A percentile compares a stretch with the other conserved stretches of the same genome.
phyloP scores from a whole-genome alignment of 805 yeast genomes.

The Cyberlindnera nakhonratchasimensis region DNA sequence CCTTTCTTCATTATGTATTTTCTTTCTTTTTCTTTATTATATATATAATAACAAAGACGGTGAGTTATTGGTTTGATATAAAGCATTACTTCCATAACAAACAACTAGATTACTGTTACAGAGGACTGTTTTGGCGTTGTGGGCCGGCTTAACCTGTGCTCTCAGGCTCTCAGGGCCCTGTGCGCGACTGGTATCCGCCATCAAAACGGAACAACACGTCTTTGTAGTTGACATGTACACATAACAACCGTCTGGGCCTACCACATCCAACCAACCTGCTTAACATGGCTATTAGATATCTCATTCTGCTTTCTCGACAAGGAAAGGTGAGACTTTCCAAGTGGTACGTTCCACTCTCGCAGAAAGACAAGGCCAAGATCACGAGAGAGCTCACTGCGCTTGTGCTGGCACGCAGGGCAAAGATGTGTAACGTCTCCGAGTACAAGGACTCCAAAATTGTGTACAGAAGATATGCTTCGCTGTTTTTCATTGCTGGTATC shows the following conservation, averaged over 20 bases:
- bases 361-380: slow-evolving; percentile 80
- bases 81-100: too few relatives aligned
- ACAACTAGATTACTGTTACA: too few relatives aligned
- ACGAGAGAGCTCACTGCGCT: slow-evolving; percentile 83
- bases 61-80: too few relatives aligned
- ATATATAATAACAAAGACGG: too few relatives aligned
- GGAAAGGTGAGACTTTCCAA: slow-evolving; percentile 91
- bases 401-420: slow-evolving; percentile 79
- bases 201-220: background rate
- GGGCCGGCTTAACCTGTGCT: too few relatives aligned
- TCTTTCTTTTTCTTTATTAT: background rate
- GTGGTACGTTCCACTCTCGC: slow-evolving; percentile 86
- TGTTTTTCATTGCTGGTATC: slow-evolving; percentile 85
- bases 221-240: background rate
- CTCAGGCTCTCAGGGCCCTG: too few relatives aligned
- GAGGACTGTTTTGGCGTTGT: too few relatives aligned
- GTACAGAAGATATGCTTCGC: slow-evolving; percentile 88
- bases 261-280: background rate
- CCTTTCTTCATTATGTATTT: background rate
- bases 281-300: slow-evolving; percentile 70
- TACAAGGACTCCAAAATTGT: slow-evolving; percentile 68
- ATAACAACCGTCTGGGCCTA: background rate
- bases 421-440: slow-evolving; percentile 61
- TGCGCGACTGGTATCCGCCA: background rate
- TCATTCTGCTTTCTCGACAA: slow-evolving; percentile 84